These are phyloP conservation scores for Danielia reshetovae DNA, from an alignment of 805 yeast genomes.

Conservation along the genomic window DNA sequence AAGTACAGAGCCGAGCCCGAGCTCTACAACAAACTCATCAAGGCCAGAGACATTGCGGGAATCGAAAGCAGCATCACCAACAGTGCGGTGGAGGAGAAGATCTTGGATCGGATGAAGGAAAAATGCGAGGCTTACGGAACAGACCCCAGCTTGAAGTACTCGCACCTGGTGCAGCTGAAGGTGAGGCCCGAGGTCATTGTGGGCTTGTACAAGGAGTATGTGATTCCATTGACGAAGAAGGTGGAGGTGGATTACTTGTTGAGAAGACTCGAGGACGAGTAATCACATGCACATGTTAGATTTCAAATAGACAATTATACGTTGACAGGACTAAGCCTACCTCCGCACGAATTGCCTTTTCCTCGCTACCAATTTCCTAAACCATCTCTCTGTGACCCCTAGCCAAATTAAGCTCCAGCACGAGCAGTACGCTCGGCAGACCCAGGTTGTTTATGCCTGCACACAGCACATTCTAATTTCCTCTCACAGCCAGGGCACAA, in stretches of 20 bases:
- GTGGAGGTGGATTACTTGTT: slow-evolving; percentile 91
- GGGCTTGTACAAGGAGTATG: slow-evolving; percentile 76
- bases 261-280: slow-evolving; percentile 69
- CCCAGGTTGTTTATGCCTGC: no score
- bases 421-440: no score
- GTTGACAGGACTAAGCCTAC: no score
- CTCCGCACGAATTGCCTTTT: no score
- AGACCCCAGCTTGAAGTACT: slow-evolving; percentile 75
- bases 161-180: slow-evolving; percentile 65
- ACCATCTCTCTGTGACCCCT: no score
- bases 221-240: slow-evolving; percentile 90
- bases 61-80: slow-evolving; percentile 83
- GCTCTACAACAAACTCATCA: slow-evolving; percentile 60
- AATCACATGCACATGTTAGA: no score
- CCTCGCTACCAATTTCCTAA: no score
- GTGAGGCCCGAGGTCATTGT: slow-evolving; percentile 82
- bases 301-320: no score
- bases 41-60: slow-evolving; percentile 61
- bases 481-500: no score
- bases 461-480: no score
- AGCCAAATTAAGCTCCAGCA: no score
- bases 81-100: slow-evolving; percentile 78
- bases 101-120: slow-evolving; percentile 68
- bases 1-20: slow-evolving; percentile 72
- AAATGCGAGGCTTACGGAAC: slow-evolving; percentile 87